Base-by-base conservation (phyloP, 2,329 filamentous ascomycete species). In the Ophiostoma populinum region DNA sequence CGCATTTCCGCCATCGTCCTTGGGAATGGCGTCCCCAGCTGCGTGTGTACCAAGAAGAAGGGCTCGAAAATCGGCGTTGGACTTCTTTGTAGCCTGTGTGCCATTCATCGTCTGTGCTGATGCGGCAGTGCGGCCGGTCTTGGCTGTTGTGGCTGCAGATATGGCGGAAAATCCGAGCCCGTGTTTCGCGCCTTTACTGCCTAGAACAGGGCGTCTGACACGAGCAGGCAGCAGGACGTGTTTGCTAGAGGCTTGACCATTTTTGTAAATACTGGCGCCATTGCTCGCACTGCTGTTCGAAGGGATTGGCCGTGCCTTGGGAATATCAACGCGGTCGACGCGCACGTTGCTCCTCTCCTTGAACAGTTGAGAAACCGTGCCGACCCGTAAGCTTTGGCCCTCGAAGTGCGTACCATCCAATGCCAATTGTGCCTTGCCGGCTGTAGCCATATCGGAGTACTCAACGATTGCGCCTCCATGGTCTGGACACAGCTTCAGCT, bases 381-480 rank as follows among this genome's bases (percentile, higher is more conserved):
- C 74, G 0, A 63, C 69, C 12, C 61, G 63, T 17, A 79, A 55
- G 37, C 57, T 65, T 24, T 59, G 56, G 3, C 30, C 38, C 31
- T 60, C 63, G 29, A 77, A 64, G 33, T 70, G 63, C 34, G 61
- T 48, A 6, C 67, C 67, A 28, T 71, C 62, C 3, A 79, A 55
- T 18, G 60, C 61, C 7, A 79, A 50, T n/a, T 70, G 62, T 1
- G 79, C 80, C 48, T 70, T 79, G 18, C 86, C 86, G 0, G 80
- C 80, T 24, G 74, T 67, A 3, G 72, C 63, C 2, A 76, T 64
- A 34, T 81, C 72, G 3, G 60, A 59, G 47, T 80, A 94, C 50
- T 95, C 90, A 24, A 95, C 66, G 36, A 87, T 78, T 5, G 86
- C 90, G 10, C 85, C 86, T 39, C 77, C 75, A 42, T 92, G 80